A percentile compares a stretch with the other conserved stretches of the same genome.
Evolutionary conservation across 2,329 filamentous ascomycete genomes (phyloP).

Genomic region (Sclerotinia nivalis): DNA sequence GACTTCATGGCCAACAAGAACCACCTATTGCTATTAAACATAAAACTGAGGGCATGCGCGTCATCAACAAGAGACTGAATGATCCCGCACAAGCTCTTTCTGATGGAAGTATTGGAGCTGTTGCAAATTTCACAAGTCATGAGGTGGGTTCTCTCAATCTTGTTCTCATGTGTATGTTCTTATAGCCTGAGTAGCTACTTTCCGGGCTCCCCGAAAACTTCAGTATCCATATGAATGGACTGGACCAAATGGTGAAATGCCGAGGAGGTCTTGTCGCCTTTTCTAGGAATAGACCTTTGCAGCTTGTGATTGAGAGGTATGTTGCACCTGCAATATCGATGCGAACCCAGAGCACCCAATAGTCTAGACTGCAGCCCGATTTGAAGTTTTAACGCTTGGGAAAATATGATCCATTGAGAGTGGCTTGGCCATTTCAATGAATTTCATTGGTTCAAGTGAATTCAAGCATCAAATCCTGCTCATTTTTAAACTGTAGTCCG

Average conservation of each 20-base stretch:
- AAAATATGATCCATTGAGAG: no score
- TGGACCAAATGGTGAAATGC: constrained; percentile 6
- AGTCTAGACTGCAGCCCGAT: no score
- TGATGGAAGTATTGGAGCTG: constrained; percentile 9
- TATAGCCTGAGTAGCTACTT: constrained; percentile 2
- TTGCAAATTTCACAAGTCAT: constrained; percentile 14
- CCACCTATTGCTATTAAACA: neutral
- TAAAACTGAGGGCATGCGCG: constrained; percentile 9
- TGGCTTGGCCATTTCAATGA: no score
- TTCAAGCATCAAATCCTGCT: no score
- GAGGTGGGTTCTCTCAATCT: neutral
- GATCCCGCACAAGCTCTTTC: constrained; percentile 1
- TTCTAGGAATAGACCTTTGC: neutral
- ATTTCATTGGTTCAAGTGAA: no score
- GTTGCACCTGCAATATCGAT: neutral
- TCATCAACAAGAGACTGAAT: constrained; percentile 1
- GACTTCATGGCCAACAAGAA: constrained; percentile 8
- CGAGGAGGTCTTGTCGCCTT: constrained; percentile 2
- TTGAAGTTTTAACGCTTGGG: no score
- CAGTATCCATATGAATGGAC: neutral
- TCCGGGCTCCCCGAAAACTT: constrained; percentile 4
- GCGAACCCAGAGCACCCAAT: neutral
- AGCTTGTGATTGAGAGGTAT: constrained; percentile 6
- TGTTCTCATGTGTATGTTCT: neutral
- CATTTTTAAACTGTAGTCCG: no score